Conservation (phyloP, 345 rosid species). For the Crucihimalaya himalaica region DNA sequence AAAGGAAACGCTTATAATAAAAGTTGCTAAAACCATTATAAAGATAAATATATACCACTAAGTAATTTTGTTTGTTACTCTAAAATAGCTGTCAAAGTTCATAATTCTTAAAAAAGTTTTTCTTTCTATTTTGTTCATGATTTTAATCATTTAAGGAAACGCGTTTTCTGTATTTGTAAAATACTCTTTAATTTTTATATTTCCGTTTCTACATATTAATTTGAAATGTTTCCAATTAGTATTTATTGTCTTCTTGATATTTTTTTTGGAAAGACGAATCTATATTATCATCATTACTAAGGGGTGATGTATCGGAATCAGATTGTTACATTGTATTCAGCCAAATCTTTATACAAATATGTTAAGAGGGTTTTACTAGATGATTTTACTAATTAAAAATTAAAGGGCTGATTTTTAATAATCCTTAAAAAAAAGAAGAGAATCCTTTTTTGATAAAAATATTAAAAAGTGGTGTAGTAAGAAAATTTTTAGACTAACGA, state of each 20-base stretch:
- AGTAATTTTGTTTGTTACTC: background rate
- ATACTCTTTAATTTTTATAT: background rate
- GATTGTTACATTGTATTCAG: constrained; percentile 20
- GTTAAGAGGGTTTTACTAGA: background rate
- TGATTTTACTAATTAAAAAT: background rate
- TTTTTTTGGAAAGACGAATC: constrained; percentile 8
- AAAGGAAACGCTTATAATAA: background rate
- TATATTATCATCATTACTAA: background rate
- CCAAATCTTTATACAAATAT: background rate
- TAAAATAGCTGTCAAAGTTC: background rate
- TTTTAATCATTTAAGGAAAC: background rate
- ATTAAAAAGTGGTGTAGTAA: background rate
- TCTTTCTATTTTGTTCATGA: background rate
- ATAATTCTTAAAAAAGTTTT: background rate
- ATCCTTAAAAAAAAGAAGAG: background rate
- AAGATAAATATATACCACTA: background rate
- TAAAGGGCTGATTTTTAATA: background rate
- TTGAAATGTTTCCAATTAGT: constrained; percentile 1
- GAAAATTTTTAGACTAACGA: constrained; percentile 10
- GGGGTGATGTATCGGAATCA: background rate
- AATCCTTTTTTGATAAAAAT: background rate
- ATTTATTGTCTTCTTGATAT: background rate
- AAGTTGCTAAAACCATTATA: background rate
- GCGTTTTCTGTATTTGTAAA: constrained; percentile 21
- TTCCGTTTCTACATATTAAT: background rate